Evolutionary conservation across 2,329 filamentous ascomycete species (phyloP).

Genomic region (Cryphonectria radicalis): DNA sequence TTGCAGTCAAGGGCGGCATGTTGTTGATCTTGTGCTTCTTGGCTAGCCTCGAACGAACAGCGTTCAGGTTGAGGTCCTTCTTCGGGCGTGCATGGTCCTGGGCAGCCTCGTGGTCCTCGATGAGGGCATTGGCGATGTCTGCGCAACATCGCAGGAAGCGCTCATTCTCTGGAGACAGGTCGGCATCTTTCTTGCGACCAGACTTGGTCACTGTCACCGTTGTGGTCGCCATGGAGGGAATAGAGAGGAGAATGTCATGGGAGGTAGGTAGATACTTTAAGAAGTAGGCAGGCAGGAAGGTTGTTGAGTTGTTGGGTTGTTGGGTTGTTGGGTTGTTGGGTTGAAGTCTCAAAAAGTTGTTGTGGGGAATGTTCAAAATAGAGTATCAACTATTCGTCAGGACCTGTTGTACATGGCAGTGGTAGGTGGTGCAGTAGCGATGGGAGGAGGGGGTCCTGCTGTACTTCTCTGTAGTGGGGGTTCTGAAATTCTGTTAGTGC

Average conservation of each 20-base stretch:
- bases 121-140: slow-evolving; percentile 90
- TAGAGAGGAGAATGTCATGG: not conserved
- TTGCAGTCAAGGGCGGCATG: slow-evolving; percentile 90
- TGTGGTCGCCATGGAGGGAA: slow-evolving; percentile 38
- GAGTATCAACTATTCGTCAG: not conserved
- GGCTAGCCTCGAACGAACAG: slow-evolving; percentile 80
- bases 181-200: slow-evolving; percentile 71
- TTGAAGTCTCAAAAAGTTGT: not conserved
- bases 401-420: not conserved
- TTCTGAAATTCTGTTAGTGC: slow-evolving; percentile 22
- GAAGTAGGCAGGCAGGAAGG: not conserved
- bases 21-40: slow-evolving; percentile 91
- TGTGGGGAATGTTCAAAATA: not conserved
- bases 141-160: slow-evolving; percentile 92
- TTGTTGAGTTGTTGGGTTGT: not conserved
- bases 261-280: not conserved
- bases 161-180: slow-evolving; percentile 90
- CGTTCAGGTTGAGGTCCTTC: slow-evolving; percentile 92
- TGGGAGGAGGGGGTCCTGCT: not conserved
- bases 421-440: not conserved
- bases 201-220: slow-evolving; percentile 62
- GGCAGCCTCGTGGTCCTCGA: slow-evolving; percentile 88
- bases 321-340: not conserved
- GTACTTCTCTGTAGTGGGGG: slow-evolving; percentile 15
- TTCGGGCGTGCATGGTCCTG: slow-evolving; percentile 73